Conservation (phyloP, 1,284 basidiomycete species). For the Naganishia cerealis region DNA sequence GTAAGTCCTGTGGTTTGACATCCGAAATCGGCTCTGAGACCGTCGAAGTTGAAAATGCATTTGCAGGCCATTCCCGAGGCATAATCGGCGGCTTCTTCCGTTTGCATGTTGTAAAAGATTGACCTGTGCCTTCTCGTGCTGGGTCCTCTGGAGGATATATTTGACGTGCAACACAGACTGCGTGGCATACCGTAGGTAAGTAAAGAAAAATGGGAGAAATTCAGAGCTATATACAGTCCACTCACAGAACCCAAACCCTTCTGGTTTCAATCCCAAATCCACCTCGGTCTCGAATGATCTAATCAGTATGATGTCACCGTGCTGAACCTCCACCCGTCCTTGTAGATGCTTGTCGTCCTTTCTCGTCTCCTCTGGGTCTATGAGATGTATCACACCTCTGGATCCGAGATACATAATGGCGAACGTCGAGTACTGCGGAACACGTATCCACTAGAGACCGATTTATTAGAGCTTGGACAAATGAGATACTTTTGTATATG, state of each 20-base stretch:
- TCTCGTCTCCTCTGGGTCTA: neutral
- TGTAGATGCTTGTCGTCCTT: neutral
- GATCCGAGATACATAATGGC: conserved; percentile 29
- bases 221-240: neutral
- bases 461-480: neutral
- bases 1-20: neutral
- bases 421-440: conserved; percentile 28
- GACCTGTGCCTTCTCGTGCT: conserved; percentile 14
- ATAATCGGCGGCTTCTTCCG: neutral
- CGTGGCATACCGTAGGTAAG: neutral
- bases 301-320: conserved; percentile 28
- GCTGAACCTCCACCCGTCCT: conserved; percentile 12
- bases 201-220: neutral
- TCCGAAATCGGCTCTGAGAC: neutral
- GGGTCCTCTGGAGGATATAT: conserved; percentile 17
- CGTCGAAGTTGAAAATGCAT: neutral
- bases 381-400: neutral
- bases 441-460: conserved; percentile 21
- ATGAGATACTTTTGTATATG: neutral
- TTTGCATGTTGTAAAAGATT: neutral
- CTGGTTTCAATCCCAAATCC: conserved; percentile 41
- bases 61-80: conserved; percentile 16
- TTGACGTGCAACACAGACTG: conserved; percentile 24
- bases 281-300: conserved; percentile 37
- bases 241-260: conserved; percentile 41